Evolutionary conservation across 2,329 filamentous ascomycete species (phyloP).

Genomic region (Calonectria pseudoreteaudii): DNA sequence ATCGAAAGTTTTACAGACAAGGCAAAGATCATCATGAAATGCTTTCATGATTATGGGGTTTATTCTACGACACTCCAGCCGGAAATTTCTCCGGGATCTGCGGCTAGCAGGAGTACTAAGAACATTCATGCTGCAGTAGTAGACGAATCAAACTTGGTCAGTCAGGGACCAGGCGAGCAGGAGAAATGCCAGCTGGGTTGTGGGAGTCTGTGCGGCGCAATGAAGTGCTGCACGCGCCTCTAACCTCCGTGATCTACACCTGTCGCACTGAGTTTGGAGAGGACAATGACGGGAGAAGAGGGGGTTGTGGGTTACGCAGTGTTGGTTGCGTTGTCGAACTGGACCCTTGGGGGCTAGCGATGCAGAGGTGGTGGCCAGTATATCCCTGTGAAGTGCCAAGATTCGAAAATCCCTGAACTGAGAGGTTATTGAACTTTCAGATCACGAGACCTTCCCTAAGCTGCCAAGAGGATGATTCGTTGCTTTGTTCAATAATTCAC

Average conservation of each 20-base stretch:
- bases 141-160: constrained; percentile 19
- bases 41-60: constrained; percentile 79
- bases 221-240: constrained; percentile 60
- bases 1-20: constrained; percentile 70
- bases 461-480: constrained; percentile 8
- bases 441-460: constrained; percentile 14
- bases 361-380: constrained; percentile 2
- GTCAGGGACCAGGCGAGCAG: constrained; percentile 41
- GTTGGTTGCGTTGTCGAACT: constrained; percentile 18
- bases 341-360: constrained; percentile 20
- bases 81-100: constrained; percentile 53
- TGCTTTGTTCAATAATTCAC: constrained; percentile 22
- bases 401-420: constrained; percentile 31
- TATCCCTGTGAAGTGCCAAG: constrained; percentile 24
- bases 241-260: constrained; percentile 35
- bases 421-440: constrained; percentile 1
- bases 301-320: constrained; percentile 25
- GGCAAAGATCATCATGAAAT: constrained; percentile 73
- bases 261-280: constrained; percentile 6
- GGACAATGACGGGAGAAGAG: constrained; percentile 20
- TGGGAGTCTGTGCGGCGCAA: constrained; percentile 60
- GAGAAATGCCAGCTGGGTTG: constrained; percentile 63
- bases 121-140: constrained; percentile 24
- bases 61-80: constrained; percentile 79
- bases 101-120: constrained; percentile 24